A percentile compares a stretch with the other conserved stretches of the same genome.
Conservation (phyloP, 176 grass and related monocot species). For the Metroxylon sagu region DNA sequence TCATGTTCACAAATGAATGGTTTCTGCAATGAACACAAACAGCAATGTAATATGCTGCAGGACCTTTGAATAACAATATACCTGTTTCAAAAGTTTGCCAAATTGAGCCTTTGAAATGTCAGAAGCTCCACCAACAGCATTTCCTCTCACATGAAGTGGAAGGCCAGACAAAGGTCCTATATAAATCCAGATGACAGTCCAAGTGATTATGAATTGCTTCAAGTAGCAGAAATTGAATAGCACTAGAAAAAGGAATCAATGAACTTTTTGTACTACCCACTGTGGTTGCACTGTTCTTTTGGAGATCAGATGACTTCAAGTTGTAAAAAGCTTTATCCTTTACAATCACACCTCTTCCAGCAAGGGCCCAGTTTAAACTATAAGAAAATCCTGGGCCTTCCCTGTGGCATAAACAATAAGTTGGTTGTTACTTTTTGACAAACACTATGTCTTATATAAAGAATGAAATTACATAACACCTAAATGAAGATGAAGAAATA, state of each 20-base stretch:
- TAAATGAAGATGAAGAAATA: no score
- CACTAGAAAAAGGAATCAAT: neutral
- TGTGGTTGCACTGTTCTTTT: constrained; percentile 40
- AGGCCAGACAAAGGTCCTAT: constrained; percentile 41
- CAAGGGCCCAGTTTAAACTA: constrained; percentile 65
- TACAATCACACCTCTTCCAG: constrained; percentile 52
- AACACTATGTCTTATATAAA: neutral
- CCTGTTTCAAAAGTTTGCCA: constrained; percentile 81
- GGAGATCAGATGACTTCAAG: constrained; percentile 54
- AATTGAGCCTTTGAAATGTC: constrained; percentile 63
- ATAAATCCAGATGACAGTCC: constrained; percentile 15
- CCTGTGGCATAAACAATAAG: constrained; percentile 27
- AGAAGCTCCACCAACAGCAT: constrained; percentile 30
- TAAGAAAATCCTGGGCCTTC: constrained; percentile 49
- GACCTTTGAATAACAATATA: constrained; percentile 13
- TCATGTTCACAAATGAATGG: no score
- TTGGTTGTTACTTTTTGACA: no score
- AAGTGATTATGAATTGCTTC: neutral
- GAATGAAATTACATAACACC: neutral
- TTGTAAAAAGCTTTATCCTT: constrained; percentile 77
- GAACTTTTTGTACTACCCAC: constrained; percentile 20
- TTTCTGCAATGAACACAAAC: no score
- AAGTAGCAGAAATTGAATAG: neutral
- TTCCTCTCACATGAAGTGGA: constrained; percentile 77
- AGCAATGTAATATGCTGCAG: no score